A percentile compares a stretch with the other conserved stretches of the same genome.
phyloP scores from a whole-genome alignment of 345 rosid species.

The Linum trigynum region DNA sequence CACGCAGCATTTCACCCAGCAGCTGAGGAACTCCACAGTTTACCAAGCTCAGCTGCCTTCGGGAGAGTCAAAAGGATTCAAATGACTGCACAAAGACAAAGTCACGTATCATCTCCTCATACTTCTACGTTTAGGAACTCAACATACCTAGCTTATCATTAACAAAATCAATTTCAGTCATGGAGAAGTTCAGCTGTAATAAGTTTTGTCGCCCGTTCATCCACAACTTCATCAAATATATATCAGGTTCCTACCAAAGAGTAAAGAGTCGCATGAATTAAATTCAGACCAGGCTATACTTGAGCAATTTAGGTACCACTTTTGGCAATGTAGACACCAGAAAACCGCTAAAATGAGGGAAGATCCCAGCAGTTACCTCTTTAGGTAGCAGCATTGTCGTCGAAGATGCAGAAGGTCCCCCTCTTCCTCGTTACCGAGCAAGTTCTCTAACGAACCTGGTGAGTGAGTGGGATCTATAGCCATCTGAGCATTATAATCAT shows the following conservation, averaged over 20 bases:
- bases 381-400: constrained; percentile 29
- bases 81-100: too few relatives aligned
- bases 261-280: constrained; percentile 12
- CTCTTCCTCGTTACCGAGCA: constrained; percentile 34
- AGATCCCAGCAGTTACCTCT: constrained; percentile 32
- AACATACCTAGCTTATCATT: constrained; percentile 62
- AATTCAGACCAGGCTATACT: background rate
- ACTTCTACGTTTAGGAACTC: background rate
- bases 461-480: constrained; percentile 15
- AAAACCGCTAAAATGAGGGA: background rate
- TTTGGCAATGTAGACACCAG: too few relatives aligned
- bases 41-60: too few relatives aligned
- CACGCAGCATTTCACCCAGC: too few relatives aligned
- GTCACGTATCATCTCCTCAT: too few relatives aligned
- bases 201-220: constrained; percentile 45
- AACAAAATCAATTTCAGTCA: constrained; percentile 56
- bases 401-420: constrained; percentile 21
- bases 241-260: constrained; percentile 55
- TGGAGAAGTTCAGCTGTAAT: constrained; percentile 63
- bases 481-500: constrained; percentile 27
- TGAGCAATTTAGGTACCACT: background rate
- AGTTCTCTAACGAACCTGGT: constrained; percentile 27
- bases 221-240: constrained; percentile 23
- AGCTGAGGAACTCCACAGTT: too few relatives aligned
- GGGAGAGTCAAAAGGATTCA: too few relatives aligned